Base-by-base conservation (phyloP, 306 rosid genomes). In the Boehmeria nivea region DNA sequence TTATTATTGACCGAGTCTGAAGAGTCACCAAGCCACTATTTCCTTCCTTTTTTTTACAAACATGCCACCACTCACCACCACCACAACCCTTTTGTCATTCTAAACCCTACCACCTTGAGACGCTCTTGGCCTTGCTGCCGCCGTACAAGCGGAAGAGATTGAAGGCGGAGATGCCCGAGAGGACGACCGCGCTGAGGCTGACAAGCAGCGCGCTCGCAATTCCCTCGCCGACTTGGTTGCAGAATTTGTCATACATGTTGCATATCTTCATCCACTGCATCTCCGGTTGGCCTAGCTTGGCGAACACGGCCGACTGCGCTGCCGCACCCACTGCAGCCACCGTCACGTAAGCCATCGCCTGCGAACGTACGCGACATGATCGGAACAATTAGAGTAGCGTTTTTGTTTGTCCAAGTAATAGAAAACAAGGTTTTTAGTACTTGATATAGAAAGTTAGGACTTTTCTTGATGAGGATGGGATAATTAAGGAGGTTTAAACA, bases 161-260 rank as follows among this genome's bases (percentile, higher is more conserved):
- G 71, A 84, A 91, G 47, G 95, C 93, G 59, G 95, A 91, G 47
- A 91, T 71, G 48, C 80, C 77, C 31, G 98, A 87, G 12, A 86
- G 34, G 26, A 68, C 47, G 50, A 91, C 88, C 75, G 72, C 77
- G 52, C 82, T 63, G n/a, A 82, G 49, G 78, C 87, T 76, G 57
- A 54, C 89, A 8, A 87, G 43, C 7, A 81, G 17, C 15, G 96
- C 79, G 68, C 77, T 70, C 2, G 78, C 95, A 8, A 91, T 44
- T 57, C 96, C 98, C 69, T 84, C 93, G 49, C 84, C 89, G 3
- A 76, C 88, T 75, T 84, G 95, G 74, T 80, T 84, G 68, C 96
- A 91, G 70, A 87, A 91, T 64, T 87, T 84, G 47, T 77, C 88
- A 71, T 87, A 87, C 83, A 87, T 72, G 60, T 78, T 51, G 65